Evolutionary conservation across 192 early-diverging fungal species (phyloP), one percentile per base, ranked within the genome.

Genomic region (Kickxella alabastrina): DNA sequence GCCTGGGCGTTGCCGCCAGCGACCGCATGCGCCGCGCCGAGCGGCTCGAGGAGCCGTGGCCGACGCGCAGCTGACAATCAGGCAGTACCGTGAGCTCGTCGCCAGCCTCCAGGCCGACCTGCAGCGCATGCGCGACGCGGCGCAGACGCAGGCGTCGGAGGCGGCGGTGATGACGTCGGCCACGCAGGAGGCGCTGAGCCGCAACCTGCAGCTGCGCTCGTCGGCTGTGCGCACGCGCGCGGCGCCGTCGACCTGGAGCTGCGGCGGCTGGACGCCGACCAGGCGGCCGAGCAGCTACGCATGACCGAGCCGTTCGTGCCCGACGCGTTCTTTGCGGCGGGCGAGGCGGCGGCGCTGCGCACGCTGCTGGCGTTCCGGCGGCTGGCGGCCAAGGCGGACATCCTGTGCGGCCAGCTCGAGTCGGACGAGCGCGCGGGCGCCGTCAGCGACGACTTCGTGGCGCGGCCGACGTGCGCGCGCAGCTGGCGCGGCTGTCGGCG

Each of bases 161-260:
- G 77, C 71, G 22, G 75, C 66, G 4, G 60, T 72, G 29, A 56
- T 85, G 2, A 83, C 77, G 53, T 85, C 82, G 27, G 80, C 81
- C 65, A 83, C 87, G 6, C 93, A 92, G 54, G 86, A 82, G 12
- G 89, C 92, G 86, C 62, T 91, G 52, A 83, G 75, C 13, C 78
- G 91, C 14, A 92, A 87, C 43, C 59, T 91, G 44, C 87, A 90
- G 41, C 70, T 97, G 37, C 88, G 91, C 62, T 81, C 81, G 13
- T 85, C 90, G 0, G 83, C 81, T 9, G 80, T 86, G 65, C 92
- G 92, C 62, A 83, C 88, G 4, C 86, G 92, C 55, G 88, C 92
- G 17, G 92, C 90, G 81, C 88, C 12, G 85, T 97, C 31, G 95
- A 97, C 69, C 68, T 95, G 29, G 93, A 95, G 50, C 71, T 97